Percentiles rank a stretch among this genome's conserved stretches.
Conservation (phyloP, 2,329 filamentous ascomycete genomes). For the Ascocoryne sarcoides region DNA sequence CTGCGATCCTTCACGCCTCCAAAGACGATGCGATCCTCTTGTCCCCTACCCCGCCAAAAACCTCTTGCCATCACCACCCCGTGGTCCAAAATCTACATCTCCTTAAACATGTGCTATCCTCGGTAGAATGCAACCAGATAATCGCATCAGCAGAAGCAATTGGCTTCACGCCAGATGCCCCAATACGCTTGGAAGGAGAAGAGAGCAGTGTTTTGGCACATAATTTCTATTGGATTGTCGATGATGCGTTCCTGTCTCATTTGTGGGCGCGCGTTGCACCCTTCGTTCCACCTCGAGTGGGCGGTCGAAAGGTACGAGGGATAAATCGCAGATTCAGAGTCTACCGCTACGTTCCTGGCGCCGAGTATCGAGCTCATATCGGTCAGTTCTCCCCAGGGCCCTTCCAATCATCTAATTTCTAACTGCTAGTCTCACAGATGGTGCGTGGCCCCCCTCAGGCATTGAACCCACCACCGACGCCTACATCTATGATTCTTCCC, state of each 20-base stretch:
- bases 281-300: constrained; percentile 46
- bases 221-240: constrained; percentile 67
- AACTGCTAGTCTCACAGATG: constrained; percentile 33
- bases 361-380: constrained; percentile 64
- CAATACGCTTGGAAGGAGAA: constrained; percentile 51
- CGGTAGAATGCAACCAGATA: constrained; percentile 55
- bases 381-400: constrained; percentile 20
- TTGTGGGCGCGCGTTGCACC: constrained; percentile 53
- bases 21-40: constrained; percentile 47
- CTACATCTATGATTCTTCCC: constrained; percentile 61
- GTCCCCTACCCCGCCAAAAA: constrained; percentile 37
- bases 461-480: constrained; percentile 37
- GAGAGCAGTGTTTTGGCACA: constrained; percentile 59
- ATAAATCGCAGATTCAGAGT: constrained; percentile 63
- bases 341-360: constrained; percentile 64
- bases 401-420: no score
- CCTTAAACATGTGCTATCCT: constrained; percentile 49
- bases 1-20: constrained; percentile 56
- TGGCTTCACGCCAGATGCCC: constrained; percentile 59
- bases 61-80: constrained; percentile 47
- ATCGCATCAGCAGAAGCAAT: constrained; percentile 58
- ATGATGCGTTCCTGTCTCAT: constrained; percentile 51
- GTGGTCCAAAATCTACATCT: constrained; percentile 53
- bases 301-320: constrained; percentile 49
- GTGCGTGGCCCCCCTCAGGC: constrained; percentile 64